phyloP scores from a whole-genome alignment of 768 basidiomycete genomes.

The Sporobolomyces phaffii region DNA sequence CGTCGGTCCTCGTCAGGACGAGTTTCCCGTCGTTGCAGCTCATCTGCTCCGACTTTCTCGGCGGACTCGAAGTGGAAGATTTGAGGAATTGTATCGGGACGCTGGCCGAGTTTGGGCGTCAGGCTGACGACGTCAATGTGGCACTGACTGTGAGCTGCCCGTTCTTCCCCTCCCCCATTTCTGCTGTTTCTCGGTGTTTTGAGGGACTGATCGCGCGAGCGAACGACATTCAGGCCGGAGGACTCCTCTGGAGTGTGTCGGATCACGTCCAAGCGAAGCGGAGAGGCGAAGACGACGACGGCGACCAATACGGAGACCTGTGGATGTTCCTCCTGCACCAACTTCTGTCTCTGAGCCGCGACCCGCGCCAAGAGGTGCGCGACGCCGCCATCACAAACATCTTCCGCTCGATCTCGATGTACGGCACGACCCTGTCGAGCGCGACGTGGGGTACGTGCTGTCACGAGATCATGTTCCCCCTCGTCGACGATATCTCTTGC shows the following conservation, averaged over 20 bases:
- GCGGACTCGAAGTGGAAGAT: constrained; percentile 69
- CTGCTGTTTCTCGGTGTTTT: not conserved
- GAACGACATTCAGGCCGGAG: too few species aligned
- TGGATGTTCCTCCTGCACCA: constrained; percentile 89
- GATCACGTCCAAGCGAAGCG: constrained; percentile 86
- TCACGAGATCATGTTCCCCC: constrained; percentile 84
- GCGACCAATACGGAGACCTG: constrained; percentile 62
- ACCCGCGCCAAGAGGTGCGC: constrained; percentile 76
- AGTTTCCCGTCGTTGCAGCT: constrained; percentile 90
- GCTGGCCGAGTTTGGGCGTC: constrained; percentile 82
- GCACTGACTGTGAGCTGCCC: constrained; percentile 64
- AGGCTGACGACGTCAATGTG: constrained; percentile 85
- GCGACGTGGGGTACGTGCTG: constrained; percentile 85
- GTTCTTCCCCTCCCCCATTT: not conserved
- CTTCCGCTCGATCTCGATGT: constrained; percentile 87
- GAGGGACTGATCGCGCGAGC: too few species aligned
- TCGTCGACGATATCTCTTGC: constrained; percentile 58
- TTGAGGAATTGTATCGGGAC: constrained; percentile 83
- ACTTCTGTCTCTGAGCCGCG: constrained; percentile 73
- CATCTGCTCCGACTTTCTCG: constrained; percentile 80
- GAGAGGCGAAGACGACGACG: constrained; percentile 54
- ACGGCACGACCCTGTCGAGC: constrained; percentile 73
- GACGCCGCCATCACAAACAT: constrained; percentile 91
- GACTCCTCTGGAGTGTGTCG: constrained; percentile 89
- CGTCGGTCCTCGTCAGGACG: constrained; percentile 68